Conservation (phyloP, 1,284 basidiomycete genomes). For the Flammula alnicola region DNA sequence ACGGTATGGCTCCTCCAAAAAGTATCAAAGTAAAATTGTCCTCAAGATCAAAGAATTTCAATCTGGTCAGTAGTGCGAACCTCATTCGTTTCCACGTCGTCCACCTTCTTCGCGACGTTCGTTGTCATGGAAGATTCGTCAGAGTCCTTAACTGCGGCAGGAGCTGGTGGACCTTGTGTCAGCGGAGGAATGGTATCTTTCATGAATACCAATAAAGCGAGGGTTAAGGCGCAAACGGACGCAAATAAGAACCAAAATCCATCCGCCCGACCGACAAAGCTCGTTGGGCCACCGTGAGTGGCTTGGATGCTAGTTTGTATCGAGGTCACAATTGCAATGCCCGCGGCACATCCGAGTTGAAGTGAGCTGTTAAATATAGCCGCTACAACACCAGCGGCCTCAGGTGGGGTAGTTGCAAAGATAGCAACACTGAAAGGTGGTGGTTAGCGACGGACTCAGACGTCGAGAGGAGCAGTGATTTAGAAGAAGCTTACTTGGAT, state of each 20-base stretch:
- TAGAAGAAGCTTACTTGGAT: conserved; percentile 45
- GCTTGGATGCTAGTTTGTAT: conserved; percentile 51
- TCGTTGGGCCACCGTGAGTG: conserved; percentile 31
- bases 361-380: conserved; percentile 60
- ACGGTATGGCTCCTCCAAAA: too few relatives aligned
- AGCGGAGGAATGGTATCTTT: conserved; percentile 1
- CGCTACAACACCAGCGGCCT: conserved; percentile 56
- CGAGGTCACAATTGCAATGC: conserved; percentile 46
- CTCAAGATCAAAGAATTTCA: too few relatives aligned
- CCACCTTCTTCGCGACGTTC: too few relatives aligned
- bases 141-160: too few relatives aligned
- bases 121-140: too few relatives aligned
- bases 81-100: too few relatives aligned
- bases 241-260: conserved; percentile 56
- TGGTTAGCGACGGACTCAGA: too few relatives aligned
- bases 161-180: background rate
- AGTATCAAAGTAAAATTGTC: too few relatives aligned
- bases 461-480: too few relatives aligned
- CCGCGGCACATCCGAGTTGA: conserved; percentile 56
- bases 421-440: conserved; percentile 53
- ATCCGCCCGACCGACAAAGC: conserved; percentile 47
- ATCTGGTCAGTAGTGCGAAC: too few relatives aligned
- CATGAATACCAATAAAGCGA: conserved; percentile 17
- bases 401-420: conserved; percentile 49
- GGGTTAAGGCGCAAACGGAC: conserved; percentile 29